Evolutionary conservation across 495 filamentous ascomycete genomes (phyloP).

Genomic region (Achaetomiella virescens): DNA sequence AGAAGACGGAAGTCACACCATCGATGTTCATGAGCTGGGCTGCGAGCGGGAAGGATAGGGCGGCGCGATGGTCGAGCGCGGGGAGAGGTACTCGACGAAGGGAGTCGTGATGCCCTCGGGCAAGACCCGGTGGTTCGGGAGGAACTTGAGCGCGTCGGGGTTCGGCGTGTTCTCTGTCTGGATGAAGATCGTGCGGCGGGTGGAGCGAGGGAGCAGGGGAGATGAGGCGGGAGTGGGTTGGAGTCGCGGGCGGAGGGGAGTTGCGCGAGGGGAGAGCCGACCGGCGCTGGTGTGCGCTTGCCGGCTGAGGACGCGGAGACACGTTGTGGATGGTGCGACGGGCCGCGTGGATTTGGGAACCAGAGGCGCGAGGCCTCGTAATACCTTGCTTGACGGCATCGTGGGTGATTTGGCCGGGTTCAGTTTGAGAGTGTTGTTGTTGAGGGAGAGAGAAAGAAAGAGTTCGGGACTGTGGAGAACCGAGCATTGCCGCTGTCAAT

Average conservation of each 20-base stretch:
- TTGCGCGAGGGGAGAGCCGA: background rate
- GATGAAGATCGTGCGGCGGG: conserved; percentile 80
- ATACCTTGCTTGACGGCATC: conserved; percentile 23
- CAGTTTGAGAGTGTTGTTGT: background rate
- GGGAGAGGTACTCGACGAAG: conserved; percentile 85
- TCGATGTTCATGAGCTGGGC: conserved; percentile 85
- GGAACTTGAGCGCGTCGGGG: conserved; percentile 86
- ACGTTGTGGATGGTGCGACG: conserved; percentile 13
- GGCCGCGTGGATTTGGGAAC: conserved; percentile 14
- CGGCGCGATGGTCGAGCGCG: conserved; percentile 78
- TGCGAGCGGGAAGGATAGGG: conserved; percentile 90
- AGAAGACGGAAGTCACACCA: conserved; percentile 89
- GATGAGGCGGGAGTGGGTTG: background rate
- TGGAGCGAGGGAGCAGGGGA: background rate
- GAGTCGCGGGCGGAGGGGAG: conserved; percentile 19
- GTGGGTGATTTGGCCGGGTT: background rate
- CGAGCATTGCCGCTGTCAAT: conserved; percentile 11
- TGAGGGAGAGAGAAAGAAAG: conserved; percentile 6
- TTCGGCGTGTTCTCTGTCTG: conserved; percentile 94
- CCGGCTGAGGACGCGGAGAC: conserved; percentile 18
- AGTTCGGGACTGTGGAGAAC: background rate
- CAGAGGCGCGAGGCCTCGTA: conserved; percentile 27
- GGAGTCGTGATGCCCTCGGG: conserved; percentile 64
- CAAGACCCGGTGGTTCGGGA: conserved; percentile 77
- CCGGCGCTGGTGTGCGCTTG: conserved; percentile 18